Percentiles rank a stretch among this genome's conserved stretches.
Conservation (phyloP, 2,329 filamentous ascomycete species). For the Aspergillus niger region DNA sequence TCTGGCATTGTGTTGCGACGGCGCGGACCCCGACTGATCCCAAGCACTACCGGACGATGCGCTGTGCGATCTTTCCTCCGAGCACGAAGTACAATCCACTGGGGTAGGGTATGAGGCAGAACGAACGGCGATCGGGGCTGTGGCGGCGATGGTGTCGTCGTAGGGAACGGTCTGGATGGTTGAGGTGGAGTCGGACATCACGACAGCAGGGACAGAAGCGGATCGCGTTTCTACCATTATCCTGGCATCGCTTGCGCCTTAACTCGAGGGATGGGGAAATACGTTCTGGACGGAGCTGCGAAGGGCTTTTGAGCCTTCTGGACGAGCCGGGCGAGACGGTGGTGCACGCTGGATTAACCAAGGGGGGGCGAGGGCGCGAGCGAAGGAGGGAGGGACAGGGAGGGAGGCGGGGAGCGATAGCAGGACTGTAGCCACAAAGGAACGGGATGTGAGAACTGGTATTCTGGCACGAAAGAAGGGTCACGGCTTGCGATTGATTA, state of each 20-base stretch:
- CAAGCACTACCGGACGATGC: conserved; percentile 22
- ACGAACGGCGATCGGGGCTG: conserved; percentile 27
- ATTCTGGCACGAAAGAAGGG: conserved; percentile 10
- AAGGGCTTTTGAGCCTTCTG: not conserved
- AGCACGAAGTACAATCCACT: conserved; percentile 23
- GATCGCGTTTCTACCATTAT: conserved; percentile 38
- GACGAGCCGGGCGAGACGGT: not conserved
- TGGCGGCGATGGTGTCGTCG: conserved; percentile 30
- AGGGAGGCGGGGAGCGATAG: conserved; percentile 10
- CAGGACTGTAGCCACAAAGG: conserved; percentile 12
- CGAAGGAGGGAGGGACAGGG: conserved; percentile 5
- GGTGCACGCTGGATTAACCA: not conserved
- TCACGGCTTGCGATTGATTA: conserved; percentile 7
- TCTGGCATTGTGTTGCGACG: conserved; percentile 17
- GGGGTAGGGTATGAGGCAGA: conserved; percentile 32
- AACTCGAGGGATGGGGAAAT: not conserved
- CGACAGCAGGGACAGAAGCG: conserved; percentile 29
- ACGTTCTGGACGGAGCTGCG: not conserved
- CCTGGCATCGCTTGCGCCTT: conserved; percentile 36
- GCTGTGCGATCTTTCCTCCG: conserved; percentile 29
- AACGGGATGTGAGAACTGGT: conserved; percentile 13
- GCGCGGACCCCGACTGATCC: conserved; percentile 14
- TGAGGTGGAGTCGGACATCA: conserved; percentile 30
- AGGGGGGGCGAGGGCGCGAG: not conserved
- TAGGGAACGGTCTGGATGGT: conserved; percentile 28